Percentiles rank a stretch among this genome's conserved stretches.
Conservation (phyloP, 805 yeast species). For the Saccharomyces eubayanus region DNA sequence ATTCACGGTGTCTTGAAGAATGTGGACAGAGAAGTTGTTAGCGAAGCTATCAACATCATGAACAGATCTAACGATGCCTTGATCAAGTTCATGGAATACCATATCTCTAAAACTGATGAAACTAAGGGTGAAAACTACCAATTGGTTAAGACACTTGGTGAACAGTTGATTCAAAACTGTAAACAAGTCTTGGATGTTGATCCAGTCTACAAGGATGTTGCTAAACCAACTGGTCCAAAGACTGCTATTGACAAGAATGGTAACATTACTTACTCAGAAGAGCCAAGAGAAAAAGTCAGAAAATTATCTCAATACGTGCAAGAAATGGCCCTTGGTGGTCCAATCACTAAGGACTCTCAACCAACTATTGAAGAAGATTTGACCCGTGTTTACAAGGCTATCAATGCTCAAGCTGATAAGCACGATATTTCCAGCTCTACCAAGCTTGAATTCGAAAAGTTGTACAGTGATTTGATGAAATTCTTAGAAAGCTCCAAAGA, state of each 20-base stretch:
- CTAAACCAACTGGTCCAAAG: conserved; percentile 91
- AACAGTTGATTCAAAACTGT: conserved; percentile 92
- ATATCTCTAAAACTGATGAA: conserved; percentile 51
- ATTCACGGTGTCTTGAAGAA: conserved; percentile 87
- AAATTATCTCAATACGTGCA: conserved; percentile 91
- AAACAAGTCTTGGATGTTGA: conserved; percentile 67
- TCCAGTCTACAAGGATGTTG: conserved; percentile 93
- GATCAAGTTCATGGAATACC: conserved; percentile 94
- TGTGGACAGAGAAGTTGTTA: conserved; percentile 91
- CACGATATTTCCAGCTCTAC: conserved; percentile 46
- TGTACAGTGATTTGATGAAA: conserved; percentile 61
- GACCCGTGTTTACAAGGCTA: conserved; percentile 71
- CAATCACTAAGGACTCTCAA: conserved; percentile 56
- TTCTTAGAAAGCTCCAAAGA: conserved; percentile 63
- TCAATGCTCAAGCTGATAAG: conserved; percentile 56
- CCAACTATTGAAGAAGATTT: conserved; percentile 82
- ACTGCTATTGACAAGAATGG: conserved; percentile 85
- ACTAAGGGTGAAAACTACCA: conserved; percentile 85
- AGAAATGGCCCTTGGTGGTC: conserved; percentile 95
- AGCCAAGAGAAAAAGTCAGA: conserved; percentile 81
- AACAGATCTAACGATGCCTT: conserved; percentile 91
- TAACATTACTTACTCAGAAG: conserved; percentile 75
- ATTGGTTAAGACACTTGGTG: conserved; percentile 83
- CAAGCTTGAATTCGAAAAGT: conserved; percentile 59
- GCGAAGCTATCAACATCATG: conserved; percentile 95